Evolutionary conservation across 2,329 filamentous ascomycete species (phyloP).

Genomic region (Ilyonectria robusta): DNA sequence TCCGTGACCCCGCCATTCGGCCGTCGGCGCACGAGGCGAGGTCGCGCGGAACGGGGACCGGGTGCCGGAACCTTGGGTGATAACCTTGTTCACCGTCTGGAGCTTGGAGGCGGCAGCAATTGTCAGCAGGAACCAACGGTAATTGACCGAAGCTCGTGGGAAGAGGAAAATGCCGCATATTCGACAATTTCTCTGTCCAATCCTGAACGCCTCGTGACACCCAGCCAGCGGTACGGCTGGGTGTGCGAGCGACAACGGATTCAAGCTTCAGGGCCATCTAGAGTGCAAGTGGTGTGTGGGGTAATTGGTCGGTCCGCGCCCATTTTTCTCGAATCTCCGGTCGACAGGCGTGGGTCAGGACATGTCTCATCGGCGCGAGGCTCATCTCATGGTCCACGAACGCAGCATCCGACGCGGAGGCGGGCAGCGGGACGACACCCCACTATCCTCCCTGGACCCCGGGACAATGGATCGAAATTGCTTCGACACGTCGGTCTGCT

Average conservation of each 20-base stretch:
- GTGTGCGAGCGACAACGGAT: conserved; percentile 6
- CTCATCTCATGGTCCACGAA: background rate
- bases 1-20: conserved; percentile 20
- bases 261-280: conserved; percentile 9
- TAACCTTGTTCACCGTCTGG: conserved; percentile 10
- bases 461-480: conserved; percentile 12
- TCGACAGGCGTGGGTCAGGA: conserved; percentile 15
- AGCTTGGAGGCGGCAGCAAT: background rate
- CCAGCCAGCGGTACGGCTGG: conserved; percentile 7
- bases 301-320: conserved; percentile 15
- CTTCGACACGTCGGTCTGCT: background rate
- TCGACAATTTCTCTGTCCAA: background rate
- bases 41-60: conserved; percentile 18
- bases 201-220: conserved; percentile 16
- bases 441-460: background rate
- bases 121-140: conserved; percentile 9
- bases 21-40: conserved; percentile 18
- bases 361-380: background rate
- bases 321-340: conserved; percentile 27
- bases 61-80: conserved; percentile 1
- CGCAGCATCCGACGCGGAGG: conserved; percentile 8
- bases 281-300: conserved; percentile 21
- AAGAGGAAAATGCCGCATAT: conserved; percentile 27
- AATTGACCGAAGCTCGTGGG: conserved; percentile 9
- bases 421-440: conserved; percentile 13